Conservation (phyloP, 1,284 basidiomycete species). For the Malassezia sympodialis region DNA sequence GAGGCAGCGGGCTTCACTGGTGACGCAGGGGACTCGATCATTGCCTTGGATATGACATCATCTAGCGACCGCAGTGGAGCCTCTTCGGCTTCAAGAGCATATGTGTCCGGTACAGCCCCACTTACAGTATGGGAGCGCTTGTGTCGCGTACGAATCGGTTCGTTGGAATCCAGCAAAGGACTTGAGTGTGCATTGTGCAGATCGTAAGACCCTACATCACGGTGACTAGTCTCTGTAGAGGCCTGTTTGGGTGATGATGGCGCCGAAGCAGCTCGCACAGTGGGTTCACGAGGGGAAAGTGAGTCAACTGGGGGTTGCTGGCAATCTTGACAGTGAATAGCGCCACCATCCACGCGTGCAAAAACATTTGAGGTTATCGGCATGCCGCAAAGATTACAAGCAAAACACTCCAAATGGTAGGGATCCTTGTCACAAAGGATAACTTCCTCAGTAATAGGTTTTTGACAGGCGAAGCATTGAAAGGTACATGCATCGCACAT, state of each 20-base stretch:
- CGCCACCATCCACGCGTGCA: neutral
- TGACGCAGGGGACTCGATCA: neutral
- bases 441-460: constrained; percentile 11
- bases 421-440: constrained; percentile 16
- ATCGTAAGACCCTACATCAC: neutral
- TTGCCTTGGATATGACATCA: neutral
- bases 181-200: neutral
- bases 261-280: neutral
- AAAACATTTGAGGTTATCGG: constrained; percentile 6
- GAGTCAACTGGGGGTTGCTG: neutral
- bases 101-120: neutral
- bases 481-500: constrained; percentile 13
- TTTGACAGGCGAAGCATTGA: constrained; percentile 5
- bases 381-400: neutral
- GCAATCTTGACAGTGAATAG: neutral
- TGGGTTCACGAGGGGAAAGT: neutral
- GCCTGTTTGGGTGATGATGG: neutral
- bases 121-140: neutral
- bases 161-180: neutral
- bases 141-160: neutral
- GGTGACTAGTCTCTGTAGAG: neutral
- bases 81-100: neutral
- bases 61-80: neutral
- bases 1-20: neutral
- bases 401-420: constrained; percentile 14